A percentile compares a stretch with the other conserved stretches of the same genome.
Conservation (phyloP, 1,284 basidiomycete species). For the Melampsora larici-populina region DNA sequence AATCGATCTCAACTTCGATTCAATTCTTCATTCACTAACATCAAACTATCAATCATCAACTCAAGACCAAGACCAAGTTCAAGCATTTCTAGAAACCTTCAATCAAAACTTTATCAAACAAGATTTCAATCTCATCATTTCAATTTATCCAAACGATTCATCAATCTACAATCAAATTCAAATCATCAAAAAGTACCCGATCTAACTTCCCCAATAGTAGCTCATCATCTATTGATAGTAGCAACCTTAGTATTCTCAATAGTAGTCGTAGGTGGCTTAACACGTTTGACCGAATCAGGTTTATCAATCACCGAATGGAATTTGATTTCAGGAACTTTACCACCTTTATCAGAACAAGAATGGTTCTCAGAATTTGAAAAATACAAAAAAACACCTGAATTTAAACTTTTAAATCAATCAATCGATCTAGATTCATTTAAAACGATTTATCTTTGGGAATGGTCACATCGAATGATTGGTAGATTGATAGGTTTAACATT, state of each 20-base stretch:
- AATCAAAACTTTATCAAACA: no score
- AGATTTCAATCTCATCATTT: no score
- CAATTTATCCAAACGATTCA: no score
- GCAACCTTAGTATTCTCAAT: constrained; percentile 83
- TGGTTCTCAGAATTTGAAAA: constrained; percentile 93
- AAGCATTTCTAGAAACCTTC: no score
- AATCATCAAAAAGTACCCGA: no score
- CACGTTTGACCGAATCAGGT: constrained; percentile 94
- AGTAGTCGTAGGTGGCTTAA: constrained; percentile 92
- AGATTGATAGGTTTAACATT: constrained; percentile 72
- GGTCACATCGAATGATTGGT: constrained; percentile 90
- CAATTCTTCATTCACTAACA: no score
- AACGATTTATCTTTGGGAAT: constrained; percentile 97
- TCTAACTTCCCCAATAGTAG: constrained; percentile 61
- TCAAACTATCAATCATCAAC: no score
- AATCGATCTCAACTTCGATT: no score
- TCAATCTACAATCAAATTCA: no score
- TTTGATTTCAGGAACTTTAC: constrained; percentile 82
- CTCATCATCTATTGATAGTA: constrained; percentile 74
- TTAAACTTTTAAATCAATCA: constrained; percentile 78
- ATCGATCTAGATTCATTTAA: constrained; percentile 90
- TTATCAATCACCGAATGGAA: constrained; percentile 98
- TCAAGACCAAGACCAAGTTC: no score
- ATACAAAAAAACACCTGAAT: constrained; percentile 93
- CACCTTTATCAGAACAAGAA: constrained; percentile 70